phyloP scores from a whole-genome alignment of 345 rosid genomes.

The Syzygium grande region DNA sequence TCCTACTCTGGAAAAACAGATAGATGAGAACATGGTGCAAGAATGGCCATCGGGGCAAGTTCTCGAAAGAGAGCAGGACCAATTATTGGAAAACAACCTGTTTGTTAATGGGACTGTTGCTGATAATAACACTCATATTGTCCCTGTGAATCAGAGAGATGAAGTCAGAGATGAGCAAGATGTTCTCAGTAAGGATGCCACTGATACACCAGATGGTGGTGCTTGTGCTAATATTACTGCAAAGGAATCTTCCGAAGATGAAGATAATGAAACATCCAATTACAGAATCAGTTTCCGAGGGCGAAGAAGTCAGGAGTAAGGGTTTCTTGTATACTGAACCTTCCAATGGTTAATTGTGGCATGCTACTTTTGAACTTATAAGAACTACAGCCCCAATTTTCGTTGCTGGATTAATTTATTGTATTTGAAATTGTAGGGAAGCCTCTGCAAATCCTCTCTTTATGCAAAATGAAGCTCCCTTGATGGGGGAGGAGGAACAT shows the following conservation, averaged over 20 bases:
- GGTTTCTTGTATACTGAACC: neutral
- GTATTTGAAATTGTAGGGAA: conserved; percentile 7
- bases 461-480: conserved; percentile 25
- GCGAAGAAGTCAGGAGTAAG: conserved; percentile 13
- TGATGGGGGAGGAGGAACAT: conserved; percentile 37
- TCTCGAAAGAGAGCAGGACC: conserved; percentile 10
- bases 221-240: conserved; percentile 9
- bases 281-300: conserved; percentile 7
- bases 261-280: conserved; percentile 15
- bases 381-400: neutral
- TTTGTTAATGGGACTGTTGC: conserved; percentile 1
- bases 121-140: neutral
- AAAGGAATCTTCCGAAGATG: conserved; percentile 5
- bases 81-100: neutral
- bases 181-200: conserved; percentile 5
- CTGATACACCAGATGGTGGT: conserved; percentile 4
- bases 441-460: conserved; percentile 12
- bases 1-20: conserved; percentile 7
- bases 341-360: neutral
- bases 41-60: neutral
- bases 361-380: neutral
- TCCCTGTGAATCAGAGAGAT: neutral
- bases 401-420: neutral
- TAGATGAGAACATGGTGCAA: conserved; percentile 1
- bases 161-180: conserved; percentile 9